phyloP scores from a whole-genome alignment of 768 basidiomycete genomes.

The Boletus reticulatus region DNA sequence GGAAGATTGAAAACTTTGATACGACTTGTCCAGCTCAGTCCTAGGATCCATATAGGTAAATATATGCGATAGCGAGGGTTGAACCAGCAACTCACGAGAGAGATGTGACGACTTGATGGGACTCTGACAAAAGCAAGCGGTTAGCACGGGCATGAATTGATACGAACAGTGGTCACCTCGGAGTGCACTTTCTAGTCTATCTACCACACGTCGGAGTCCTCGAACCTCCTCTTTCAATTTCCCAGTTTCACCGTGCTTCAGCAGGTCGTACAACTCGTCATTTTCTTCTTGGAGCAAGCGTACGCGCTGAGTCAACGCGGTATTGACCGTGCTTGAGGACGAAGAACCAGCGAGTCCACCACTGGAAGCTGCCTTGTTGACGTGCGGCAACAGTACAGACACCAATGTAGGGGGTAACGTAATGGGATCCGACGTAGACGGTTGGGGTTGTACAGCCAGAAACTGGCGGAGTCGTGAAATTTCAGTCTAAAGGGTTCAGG shows the following conservation, averaged over 20 bases:
- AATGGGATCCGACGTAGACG: conserved; percentile 58
- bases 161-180: conserved; percentile 50
- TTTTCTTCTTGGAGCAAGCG: conserved; percentile 82
- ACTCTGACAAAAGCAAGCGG: conserved; percentile 48
- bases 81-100: conserved; percentile 58
- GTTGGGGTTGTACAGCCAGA: conserved; percentile 55
- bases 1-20: conserved; percentile 55
- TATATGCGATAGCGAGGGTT: conserved; percentile 4
- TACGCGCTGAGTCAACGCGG: conserved; percentile 74
- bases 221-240: conserved; percentile 80
- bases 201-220: conserved; percentile 63
- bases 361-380: conserved; percentile 42
- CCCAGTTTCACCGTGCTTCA: conserved; percentile 75
- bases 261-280: conserved; percentile 76
- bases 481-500: conserved; percentile 55
- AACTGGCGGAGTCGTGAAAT: conserved; percentile 65
- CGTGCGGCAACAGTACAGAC: conserved; percentile 66
- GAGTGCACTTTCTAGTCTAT: conserved; percentile 70
- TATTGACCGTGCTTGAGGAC: conserved; percentile 53
- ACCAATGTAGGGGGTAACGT: conserved; percentile 71
- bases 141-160: conserved; percentile 6
- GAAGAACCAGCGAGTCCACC: conserved; percentile 33
- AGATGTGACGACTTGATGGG: conserved; percentile 65
- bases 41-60: conserved; percentile 38
- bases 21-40: conserved; percentile 73